Base-by-base conservation (phyloP, 2,329 filamentous ascomycete genomes). In the Incumbomyces lentus region DNA sequence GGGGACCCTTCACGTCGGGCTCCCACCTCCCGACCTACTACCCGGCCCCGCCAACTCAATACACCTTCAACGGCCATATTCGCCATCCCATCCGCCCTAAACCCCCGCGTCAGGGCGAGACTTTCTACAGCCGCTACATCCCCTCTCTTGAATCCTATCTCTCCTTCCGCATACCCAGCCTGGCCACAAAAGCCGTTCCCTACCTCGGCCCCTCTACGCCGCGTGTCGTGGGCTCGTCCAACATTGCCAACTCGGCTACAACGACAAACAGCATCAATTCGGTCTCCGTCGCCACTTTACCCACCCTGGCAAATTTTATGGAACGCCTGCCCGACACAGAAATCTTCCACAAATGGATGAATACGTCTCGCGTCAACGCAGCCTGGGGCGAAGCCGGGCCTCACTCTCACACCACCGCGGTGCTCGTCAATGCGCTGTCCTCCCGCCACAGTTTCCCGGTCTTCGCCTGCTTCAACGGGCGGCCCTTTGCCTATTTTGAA, bases 401-500 rank as follows among this genome's bases (percentile, higher is more conserved):
- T 48, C 65, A 68, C 39, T 63, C 64, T 2, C 71, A 74, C 14
- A 81, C 84, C 54, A 74, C 79, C 57, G 66, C 75, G 1, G 93
- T 95, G 51, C 70, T 98, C 2, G 68, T 74, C 16, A 70, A 68
- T 2, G 80, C 75, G 0, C 67, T 96, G 10, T 72, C 72, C 11
- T 80, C 74, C 16, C 72, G 74, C 14, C 84, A 95, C 64, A 87
- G 82, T 7, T 95, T 96, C 64, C 92, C 92, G 0, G 87, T 82
- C 0, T 90, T 96, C 50, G 92, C 86, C 1, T 82, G 88, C 61
- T 98, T 90, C 86, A 87, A 96, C 57, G 89, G 87, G 10, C 83
- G 90, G 50, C 90, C 90, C 0, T 98, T 96, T 67, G 92, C 88
- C 0, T 98, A 93, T 62, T 95, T 98, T 61, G 92, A 98, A 68